These are phyloP conservation scores for Carex arenaria DNA, from an alignment of 202 grass and related monocot genomes.

Conservation along the genomic window DNA sequence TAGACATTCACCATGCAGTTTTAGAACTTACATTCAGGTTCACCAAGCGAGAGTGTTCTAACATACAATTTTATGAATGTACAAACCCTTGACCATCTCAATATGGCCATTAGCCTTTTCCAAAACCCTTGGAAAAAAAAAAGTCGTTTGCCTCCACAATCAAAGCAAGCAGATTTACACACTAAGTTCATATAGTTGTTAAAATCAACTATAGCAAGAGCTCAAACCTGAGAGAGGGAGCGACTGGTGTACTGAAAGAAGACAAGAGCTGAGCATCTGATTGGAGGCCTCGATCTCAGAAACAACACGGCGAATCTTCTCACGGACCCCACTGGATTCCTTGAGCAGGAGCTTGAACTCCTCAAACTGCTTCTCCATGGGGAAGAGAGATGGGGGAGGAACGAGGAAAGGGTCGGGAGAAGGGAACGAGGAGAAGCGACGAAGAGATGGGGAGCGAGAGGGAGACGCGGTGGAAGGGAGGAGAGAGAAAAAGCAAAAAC, in stretches of 20 bases:
- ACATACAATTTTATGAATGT: too few relatives aligned
- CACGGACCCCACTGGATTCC: constrained; percentile 40
- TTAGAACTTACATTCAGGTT: too few relatives aligned
- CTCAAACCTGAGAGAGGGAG: constrained; percentile 44
- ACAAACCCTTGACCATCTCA: constrained; percentile 51
- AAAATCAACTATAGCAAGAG: background rate
- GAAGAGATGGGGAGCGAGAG: constrained; percentile 3
- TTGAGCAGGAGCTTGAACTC: constrained; percentile 57
- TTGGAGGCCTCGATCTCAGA: constrained; percentile 50
- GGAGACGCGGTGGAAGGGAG: background rate
- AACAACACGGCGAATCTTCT: constrained; percentile 45
- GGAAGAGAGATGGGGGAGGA: background rate
- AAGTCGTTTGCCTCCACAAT: background rate
- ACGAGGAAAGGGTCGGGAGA: background rate
- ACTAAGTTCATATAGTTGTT: background rate
- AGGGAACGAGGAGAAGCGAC: background rate
- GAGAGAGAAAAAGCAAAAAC: background rate
- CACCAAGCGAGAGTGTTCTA: too few relatives aligned
- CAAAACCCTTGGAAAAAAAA: constrained; percentile 46
- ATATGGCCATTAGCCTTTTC: constrained; percentile 54
- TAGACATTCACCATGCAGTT: too few relatives aligned
- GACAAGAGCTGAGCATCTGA: constrained; percentile 47
- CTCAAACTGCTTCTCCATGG: constrained; percentile 74
- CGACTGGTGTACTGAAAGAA: constrained; percentile 71
- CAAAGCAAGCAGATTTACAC: constrained; percentile 3